Evolutionary conservation across 2,329 filamentous ascomycete species (phyloP).

Genomic region (Aspergillus glaucus): DNA sequence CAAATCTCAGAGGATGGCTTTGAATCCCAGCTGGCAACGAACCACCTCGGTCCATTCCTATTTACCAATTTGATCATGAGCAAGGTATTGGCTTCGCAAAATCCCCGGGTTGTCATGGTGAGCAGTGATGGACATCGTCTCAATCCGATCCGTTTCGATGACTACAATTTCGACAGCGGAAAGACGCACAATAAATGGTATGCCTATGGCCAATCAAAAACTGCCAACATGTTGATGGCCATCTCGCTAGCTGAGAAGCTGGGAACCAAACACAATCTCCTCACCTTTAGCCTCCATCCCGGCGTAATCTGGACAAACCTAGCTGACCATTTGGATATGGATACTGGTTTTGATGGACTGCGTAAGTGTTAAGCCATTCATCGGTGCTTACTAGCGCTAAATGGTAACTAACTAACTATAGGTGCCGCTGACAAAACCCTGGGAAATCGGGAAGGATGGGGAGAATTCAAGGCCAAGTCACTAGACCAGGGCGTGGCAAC

Average conservation of each 20-base stretch:
- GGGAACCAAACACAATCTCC: slow-evolving; percentile 13
- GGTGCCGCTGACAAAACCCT: slow-evolving; percentile 7
- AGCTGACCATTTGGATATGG: slow-evolving; percentile 13
- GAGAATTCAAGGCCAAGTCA: slow-evolving; percentile 14
- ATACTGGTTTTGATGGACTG: slow-evolving; percentile 7
- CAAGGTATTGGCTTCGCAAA: slow-evolving; percentile 20
- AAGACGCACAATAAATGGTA: slow-evolving; percentile 27
- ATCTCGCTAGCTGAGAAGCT: slow-evolving; percentile 29
- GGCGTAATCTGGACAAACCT: slow-evolving; percentile 20
- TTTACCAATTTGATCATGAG: slow-evolving; percentile 35
- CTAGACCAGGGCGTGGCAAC: slow-evolving; percentile 26
- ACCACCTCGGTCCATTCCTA: slow-evolving; percentile 36
- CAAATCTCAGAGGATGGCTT: slow-evolving; percentile 27
- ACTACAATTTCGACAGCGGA: slow-evolving; percentile 38
- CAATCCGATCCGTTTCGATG: slow-evolving; percentile 37
- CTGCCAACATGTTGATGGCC: slow-evolving; percentile 41
- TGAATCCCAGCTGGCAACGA: slow-evolving; percentile 35
- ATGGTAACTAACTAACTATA: not conserved
- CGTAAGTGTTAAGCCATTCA: slow-evolving; percentile 2
- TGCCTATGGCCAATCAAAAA: slow-evolving; percentile 43
- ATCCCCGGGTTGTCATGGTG: slow-evolving; percentile 39
- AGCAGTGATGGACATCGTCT: slow-evolving; percentile 42
- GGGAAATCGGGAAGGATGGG: slow-evolving; percentile 16
- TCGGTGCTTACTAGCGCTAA: not conserved
- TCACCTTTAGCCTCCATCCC: slow-evolving; percentile 22